Percentiles rank a stretch among this genome's conserved stretches.
phyloP scores from a whole-genome alignment of 2,329 filamentous ascomycete species.

The Lasiodiplodia hormozganensis region DNA sequence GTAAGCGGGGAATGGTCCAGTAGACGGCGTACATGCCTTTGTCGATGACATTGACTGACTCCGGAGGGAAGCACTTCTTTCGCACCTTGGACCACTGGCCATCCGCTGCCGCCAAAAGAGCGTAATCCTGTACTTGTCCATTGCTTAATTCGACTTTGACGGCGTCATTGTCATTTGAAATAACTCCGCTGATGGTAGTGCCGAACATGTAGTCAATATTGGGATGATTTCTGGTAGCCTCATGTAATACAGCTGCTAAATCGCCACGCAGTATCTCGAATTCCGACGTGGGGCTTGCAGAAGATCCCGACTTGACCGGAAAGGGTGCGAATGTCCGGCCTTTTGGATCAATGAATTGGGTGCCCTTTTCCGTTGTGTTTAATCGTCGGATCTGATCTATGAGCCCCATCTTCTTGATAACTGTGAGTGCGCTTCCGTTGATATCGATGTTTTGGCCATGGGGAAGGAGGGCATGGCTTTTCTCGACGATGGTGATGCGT shows the following conservation, averaged over 20 bases:
- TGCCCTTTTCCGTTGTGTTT: conserved; percentile 36
- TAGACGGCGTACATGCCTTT: conserved; percentile 30
- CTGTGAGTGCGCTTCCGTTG: conserved; percentile 35
- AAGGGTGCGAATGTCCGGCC: conserved; percentile 35
- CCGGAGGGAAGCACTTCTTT: conserved; percentile 30
- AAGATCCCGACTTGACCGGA: conserved; percentile 23
- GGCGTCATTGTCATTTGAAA: conserved; percentile 18
- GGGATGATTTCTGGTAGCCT: conserved; percentile 32
- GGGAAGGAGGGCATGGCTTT: conserved; percentile 22
- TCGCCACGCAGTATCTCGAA: conserved; percentile 65
- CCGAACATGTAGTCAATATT: conserved; percentile 35
- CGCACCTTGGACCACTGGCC: conserved; percentile 32
- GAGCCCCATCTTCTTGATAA: conserved; percentile 38
- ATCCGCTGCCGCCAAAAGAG: conserved; percentile 3
- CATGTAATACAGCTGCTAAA: conserved; percentile 54
- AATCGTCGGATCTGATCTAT: conserved; percentile 32
- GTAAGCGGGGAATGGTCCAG: conserved; percentile 29
- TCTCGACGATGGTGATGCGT: conserved; percentile 35
- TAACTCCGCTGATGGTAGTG: conserved; percentile 32
- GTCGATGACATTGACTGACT: conserved; percentile 26
- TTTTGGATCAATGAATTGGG: conserved; percentile 35
- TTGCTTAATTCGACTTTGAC: conserved; percentile 18
- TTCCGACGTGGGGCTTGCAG: conserved; percentile 52
- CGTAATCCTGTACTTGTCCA: background rate
- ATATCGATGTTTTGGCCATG: conserved; percentile 41